phyloP scores from a whole-genome alignment of 805 yeast genomes.

The Saccharomycopsis fodiens region DNA sequence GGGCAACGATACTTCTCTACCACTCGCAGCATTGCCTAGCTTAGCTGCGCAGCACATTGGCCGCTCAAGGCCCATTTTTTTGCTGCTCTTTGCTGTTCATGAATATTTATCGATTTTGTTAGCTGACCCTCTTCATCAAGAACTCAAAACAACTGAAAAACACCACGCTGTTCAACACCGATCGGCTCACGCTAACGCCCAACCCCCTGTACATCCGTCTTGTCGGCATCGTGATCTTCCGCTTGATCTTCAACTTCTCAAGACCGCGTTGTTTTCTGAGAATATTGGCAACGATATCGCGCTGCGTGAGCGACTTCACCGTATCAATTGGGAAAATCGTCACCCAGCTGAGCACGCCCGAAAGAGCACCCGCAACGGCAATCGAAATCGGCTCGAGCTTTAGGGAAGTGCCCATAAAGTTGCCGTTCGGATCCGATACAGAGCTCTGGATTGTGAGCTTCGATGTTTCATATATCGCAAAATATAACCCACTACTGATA shows the following conservation, averaged over 20 bases:
- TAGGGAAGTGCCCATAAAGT: slow-evolving; percentile 27
- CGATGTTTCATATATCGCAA: slow-evolving; percentile 65
- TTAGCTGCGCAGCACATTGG: too few species aligned
- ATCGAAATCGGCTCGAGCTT: slow-evolving; percentile 37
- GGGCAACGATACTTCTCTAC: neutral
- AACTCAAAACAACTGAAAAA: slow-evolving; percentile 69
- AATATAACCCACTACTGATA: slow-evolving; percentile 65
- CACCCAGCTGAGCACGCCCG: slow-evolving; percentile 73
- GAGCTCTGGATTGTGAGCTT: slow-evolving; percentile 34
- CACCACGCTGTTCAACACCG: slow-evolving; percentile 65
- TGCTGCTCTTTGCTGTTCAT: too few species aligned
- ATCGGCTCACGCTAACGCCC: slow-evolving; percentile 65
- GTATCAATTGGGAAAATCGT: slow-evolving; percentile 78
- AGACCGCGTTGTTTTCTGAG: slow-evolving; percentile 43
- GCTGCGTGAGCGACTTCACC: slow-evolving; percentile 64
- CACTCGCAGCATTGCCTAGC: too few species aligned
- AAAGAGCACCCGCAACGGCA: slow-evolving; percentile 68
- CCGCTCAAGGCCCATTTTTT: too few species aligned
- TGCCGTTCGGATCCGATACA: slow-evolving; percentile 29
- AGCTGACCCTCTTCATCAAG: slow-evolving; percentile 49
- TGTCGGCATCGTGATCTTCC: slow-evolving; percentile 33
- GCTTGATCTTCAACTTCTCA: slow-evolving; percentile 28
- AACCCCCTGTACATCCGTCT: slow-evolving; percentile 66
- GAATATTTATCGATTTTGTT: slow-evolving; percentile 12
- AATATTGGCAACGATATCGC: slow-evolving; percentile 65